phyloP scores from a whole-genome alignment of 495 filamentous ascomycete species.

The Daldinia caldariorum region DNA sequence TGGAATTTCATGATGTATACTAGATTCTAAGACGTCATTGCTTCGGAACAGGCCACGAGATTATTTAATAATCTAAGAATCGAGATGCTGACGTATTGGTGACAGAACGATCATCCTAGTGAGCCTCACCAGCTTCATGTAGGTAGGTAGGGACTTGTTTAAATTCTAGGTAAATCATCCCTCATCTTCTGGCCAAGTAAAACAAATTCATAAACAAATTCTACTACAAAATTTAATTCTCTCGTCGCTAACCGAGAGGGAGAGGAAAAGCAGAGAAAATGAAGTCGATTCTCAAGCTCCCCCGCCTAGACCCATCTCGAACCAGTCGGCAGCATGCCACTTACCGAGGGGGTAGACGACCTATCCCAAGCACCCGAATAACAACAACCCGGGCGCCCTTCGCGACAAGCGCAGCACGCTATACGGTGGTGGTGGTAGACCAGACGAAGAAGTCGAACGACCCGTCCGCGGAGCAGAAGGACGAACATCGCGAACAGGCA shows the following conservation, averaged over 20 bases:
- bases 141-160: background rate
- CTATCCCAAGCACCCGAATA: background rate
- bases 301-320: background rate
- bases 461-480: constrained; percentile 9
- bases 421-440: constrained; percentile 1
- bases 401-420: background rate
- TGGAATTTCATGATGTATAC: too few relatives aligned
- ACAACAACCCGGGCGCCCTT: constrained; percentile 1
- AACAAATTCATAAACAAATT: background rate
- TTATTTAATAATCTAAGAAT: too few relatives aligned
- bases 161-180: background rate
- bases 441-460: constrained; percentile 38
- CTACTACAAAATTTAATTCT: background rate
- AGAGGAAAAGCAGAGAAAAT: background rate
- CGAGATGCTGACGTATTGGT: too few relatives aligned
- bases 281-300: background rate
- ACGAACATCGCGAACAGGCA: constrained; percentile 24
- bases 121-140: constrained; percentile 13
- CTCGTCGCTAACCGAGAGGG: background rate
- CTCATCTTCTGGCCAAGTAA: background rate
- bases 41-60: too few relatives aligned
- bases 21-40: too few relatives aligned
- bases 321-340: background rate
- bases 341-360: background rate
- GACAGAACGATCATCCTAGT: background rate